A percentile compares a stretch with the other conserved stretches of the same genome.
phyloP scores from a whole-genome alignment of 2,329 filamentous ascomycete genomes.

The Fonsecaea nubica region DNA sequence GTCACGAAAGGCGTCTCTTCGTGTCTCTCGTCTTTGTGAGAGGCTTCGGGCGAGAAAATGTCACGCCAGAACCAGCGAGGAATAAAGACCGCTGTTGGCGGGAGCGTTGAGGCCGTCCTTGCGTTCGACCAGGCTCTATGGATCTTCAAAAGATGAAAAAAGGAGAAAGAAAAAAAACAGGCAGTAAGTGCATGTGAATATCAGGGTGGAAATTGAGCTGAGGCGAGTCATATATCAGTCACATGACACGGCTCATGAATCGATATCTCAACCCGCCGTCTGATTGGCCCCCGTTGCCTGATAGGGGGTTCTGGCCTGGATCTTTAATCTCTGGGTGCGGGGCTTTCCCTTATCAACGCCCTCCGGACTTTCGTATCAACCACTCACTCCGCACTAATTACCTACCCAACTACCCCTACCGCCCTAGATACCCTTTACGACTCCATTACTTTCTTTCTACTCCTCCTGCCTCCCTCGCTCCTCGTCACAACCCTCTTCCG shows the following conservation, averaged over 20 bases:
- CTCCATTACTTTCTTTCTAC: background rate
- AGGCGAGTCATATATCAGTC: background rate
- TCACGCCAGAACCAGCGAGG: background rate
- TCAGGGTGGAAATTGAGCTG: background rate
- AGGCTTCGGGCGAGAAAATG: background rate
- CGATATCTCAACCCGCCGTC: background rate
- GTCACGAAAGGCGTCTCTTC: slow-evolving; percentile 6
- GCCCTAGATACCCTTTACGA: background rate
- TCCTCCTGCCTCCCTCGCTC: background rate
- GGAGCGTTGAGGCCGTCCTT: too few relatives aligned
- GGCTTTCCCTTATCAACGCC: slow-evolving; percentile 1
- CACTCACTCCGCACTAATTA: background rate
- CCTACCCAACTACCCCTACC: background rate
- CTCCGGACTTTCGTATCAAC: slow-evolving; percentile 1
- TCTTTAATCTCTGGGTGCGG: slow-evolving; percentile 3
- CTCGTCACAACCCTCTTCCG: too few relatives aligned
- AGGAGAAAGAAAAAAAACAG: background rate
- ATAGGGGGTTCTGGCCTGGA: background rate
- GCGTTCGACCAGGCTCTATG: slow-evolving; percentile 7
- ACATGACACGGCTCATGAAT: slow-evolving; percentile 2
- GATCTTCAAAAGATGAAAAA: background rate
- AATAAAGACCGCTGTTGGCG: slow-evolving; percentile 8
- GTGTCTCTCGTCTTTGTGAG: background rate
- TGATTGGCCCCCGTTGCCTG: slow-evolving; percentile 2
- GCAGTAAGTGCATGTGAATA: background rate